phyloP scores from a whole-genome alignment of 2,329 filamentous ascomycete species.

The Phyllosticta capitalensis region DNA sequence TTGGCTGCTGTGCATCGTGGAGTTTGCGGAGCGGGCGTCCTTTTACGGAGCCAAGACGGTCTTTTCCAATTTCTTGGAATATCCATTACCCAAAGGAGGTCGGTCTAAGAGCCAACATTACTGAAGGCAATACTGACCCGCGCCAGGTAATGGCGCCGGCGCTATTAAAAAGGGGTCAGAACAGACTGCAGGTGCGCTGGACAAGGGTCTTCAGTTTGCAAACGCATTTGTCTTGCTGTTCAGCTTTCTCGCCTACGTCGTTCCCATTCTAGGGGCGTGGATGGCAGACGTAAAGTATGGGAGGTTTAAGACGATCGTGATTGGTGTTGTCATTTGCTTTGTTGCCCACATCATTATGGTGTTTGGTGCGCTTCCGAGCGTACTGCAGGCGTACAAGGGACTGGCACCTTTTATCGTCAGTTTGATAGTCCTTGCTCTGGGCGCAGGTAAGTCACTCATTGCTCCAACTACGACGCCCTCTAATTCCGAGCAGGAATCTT shows the following conservation, averaged over 20 bases:
- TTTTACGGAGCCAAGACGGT: constrained; percentile 49
- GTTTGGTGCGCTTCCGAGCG: constrained; percentile 32
- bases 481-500: constrained; percentile 20
- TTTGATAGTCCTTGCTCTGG: constrained; percentile 30
- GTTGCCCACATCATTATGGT: constrained; percentile 27
- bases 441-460: constrained; percentile 23
- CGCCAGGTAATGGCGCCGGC: constrained; percentile 16
- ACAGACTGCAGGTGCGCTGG: constrained; percentile 46
- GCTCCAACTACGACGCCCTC: constrained; percentile 6
- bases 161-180: constrained; percentile 22
- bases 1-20: constrained; percentile 50
- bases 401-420: constrained; percentile 32
- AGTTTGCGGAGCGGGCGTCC: constrained; percentile 52
- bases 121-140: too few species aligned
- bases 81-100: constrained; percentile 41
- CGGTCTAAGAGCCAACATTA: background rate
- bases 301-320: constrained; percentile 30
- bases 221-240: constrained; percentile 47
- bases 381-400: constrained; percentile 26
- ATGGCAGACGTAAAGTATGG: constrained; percentile 35
- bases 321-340: constrained; percentile 31
- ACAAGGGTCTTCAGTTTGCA: constrained; percentile 45
- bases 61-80: constrained; percentile 55
- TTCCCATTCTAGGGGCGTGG: constrained; percentile 42
- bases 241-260: constrained; percentile 47